These are phyloP conservation scores for Colletotrichum sp. DNA, from an alignment of 2,329 filamentous ascomycete genomes.

Conservation along the genomic window DNA sequence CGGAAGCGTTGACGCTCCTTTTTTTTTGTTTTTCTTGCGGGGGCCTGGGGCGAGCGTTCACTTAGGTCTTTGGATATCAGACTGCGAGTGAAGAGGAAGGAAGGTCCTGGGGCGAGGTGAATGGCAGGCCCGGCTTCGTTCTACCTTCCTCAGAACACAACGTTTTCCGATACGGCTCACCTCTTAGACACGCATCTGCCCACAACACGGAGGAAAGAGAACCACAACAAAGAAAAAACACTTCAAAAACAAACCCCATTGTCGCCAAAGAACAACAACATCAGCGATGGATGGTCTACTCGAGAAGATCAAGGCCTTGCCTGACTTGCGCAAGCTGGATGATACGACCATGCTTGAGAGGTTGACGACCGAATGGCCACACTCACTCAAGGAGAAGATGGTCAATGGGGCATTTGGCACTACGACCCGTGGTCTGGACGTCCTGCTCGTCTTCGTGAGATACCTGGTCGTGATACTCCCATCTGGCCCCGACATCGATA, in stretches of 20 bases:
- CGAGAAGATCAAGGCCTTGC: not conserved
- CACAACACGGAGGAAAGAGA: not conserved
- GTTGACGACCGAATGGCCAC: not conserved
- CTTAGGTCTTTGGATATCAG: too few relatives aligned
- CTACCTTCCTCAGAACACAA: not conserved
- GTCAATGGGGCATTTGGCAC: not conserved
- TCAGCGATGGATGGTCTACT: not conserved
- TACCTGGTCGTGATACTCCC: not conserved
- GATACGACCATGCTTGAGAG: fast-evolving
- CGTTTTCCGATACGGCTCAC: not conserved
- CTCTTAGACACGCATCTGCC: not conserved
- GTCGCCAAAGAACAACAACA: not conserved
- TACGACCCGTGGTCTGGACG: not conserved
- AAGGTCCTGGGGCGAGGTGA: too few relatives aligned
- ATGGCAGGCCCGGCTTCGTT: not conserved
- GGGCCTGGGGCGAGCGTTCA: too few relatives aligned
- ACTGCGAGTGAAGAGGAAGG: too few relatives aligned
- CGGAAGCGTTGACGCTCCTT: too few relatives aligned
- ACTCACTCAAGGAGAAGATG: not conserved
- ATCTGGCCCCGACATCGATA: not conserved
- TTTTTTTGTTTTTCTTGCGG: too few relatives aligned
- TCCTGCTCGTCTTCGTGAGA: not conserved
- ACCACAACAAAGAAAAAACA: not conserved
- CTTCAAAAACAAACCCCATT: not conserved
- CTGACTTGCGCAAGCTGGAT: not conserved